Percentiles rank a stretch among this genome's conserved stretches.
Evolutionary conservation across 306 rosid species (phyloP).

Genomic region (Sphenostylis stenocarpa): DNA sequence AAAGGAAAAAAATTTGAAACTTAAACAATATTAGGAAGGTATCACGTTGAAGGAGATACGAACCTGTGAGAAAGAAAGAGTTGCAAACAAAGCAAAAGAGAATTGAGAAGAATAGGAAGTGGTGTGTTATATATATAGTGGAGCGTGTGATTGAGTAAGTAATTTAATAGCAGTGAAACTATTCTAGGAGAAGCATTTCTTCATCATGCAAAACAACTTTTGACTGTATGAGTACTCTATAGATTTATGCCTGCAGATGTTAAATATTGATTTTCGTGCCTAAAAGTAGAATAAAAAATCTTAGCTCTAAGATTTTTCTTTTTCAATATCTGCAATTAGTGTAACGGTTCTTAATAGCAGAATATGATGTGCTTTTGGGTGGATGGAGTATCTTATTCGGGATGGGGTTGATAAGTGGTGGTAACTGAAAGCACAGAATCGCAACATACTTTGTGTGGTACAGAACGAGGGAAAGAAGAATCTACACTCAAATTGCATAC

Average conservation of each 20-base stretch:
- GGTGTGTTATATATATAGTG: slow-evolving; percentile 6
- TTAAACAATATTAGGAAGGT: too few species aligned
- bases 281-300: background rate
- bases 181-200: background rate
- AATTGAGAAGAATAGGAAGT: background rate
- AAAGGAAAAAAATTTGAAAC: too few species aligned
- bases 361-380: slow-evolving; percentile 35
- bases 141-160: background rate
- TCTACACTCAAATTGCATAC: slow-evolving; percentile 1
- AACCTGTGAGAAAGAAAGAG: slow-evolving; percentile 27
- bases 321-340: background rate
- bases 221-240: background rate
- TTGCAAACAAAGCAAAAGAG: slow-evolving; percentile 13
- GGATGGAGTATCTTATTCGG: slow-evolving; percentile 37
- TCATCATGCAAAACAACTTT: background rate
- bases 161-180: background rate
- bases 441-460: slow-evolving; percentile 11
- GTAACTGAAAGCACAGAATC: background rate
- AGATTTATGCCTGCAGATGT: background rate
- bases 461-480: slow-evolving; percentile 22
- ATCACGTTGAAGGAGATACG: background rate
- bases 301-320: background rate
- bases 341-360: slow-evolving; percentile 6
- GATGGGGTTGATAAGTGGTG: slow-evolving; percentile 10
- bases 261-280: background rate